phyloP scores from a whole-genome alignment of 306 rosid species.

The Fragaria nilgerrensis region DNA sequence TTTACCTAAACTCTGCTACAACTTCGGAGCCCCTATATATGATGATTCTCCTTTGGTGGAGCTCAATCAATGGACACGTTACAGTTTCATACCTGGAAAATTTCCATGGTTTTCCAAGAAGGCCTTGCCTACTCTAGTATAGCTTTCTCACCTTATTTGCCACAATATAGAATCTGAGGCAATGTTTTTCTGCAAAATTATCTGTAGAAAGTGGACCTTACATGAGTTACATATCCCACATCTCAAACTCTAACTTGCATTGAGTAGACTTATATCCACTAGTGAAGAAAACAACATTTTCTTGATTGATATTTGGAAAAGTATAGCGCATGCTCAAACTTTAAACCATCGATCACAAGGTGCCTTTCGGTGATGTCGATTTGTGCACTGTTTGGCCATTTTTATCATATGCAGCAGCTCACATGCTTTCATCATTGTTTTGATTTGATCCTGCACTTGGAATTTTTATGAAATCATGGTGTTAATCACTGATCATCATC shows the following conservation, averaged over 20 bases:
- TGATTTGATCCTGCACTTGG: conserved; percentile 48
- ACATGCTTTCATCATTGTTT: conserved; percentile 60
- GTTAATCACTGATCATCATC: conserved; percentile 49
- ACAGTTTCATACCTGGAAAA: neutral
- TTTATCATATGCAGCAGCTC: conserved; percentile 31
- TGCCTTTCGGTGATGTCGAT: conserved; percentile 69
- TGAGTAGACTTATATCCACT: neutral
- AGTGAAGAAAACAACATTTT: neutral
- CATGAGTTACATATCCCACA: neutral
- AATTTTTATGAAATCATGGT: conserved; percentile 37
- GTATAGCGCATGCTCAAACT: conserved; percentile 24
- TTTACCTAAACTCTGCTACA: neutral
- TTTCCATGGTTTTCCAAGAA: neutral
- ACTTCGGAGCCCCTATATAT: neutral
- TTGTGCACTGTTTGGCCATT: conserved; percentile 19
- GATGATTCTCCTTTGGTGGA: neutral
- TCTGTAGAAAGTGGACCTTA: neutral
- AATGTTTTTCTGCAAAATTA: neutral
- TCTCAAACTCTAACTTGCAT: neutral
- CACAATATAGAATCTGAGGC: neutral
- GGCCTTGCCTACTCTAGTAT: neutral
- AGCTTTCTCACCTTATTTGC: neutral
- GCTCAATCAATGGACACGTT: neutral
- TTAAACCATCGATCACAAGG: conserved; percentile 3
- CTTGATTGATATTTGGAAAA: conserved; percentile 28